Base-by-base conservation (phyloP, 805 yeast species). In the Candida fluviatilis region DNA sequence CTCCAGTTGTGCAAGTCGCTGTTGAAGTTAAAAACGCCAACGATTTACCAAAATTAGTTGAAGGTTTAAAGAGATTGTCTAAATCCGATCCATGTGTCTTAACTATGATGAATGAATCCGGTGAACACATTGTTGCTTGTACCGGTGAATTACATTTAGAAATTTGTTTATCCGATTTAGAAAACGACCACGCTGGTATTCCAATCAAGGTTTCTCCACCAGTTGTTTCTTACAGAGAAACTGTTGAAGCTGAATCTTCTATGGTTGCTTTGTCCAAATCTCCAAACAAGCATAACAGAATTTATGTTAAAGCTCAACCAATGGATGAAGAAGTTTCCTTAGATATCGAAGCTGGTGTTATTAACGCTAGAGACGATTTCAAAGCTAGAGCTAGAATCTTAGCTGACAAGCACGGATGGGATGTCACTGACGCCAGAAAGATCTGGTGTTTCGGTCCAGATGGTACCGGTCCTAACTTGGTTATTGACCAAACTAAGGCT, bases 361-460 rank as follows among this genome's bases (percentile, higher is more conserved):
- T 91, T 68, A 77, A 80, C 75, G 86, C 98, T 70, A 84, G 91
- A 76, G 98, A 91, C 64, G 99, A 91, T 79, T 80, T 91, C 87
- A 91, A 91, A 83, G 85, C 87, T 61, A 90, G 99, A 82, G 99
- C 98, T 60, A 90, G 98, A 84, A 63, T 87, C 68, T 79, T 91
- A 81, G 98, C 98, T 68, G 98, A 91, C 71, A 96, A 93, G 71
- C 93, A 73, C 84, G 96, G 91, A 59, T 91, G 99, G 99, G 98
- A 91, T 70, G 97, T 93, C 69, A 82, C 96, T 59, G 99, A 91
- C 69, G 99, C 97, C 76, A 90, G 99, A 85, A 91, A 93, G 93
- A 93, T 91, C 69, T 91, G 99, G 99, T 88, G 96, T 85, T 91
- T 91, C 89, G 99, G 99, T 79, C 98, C 99, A 70, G 99, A 91